Conservation (phyloP, 2,329 filamentous ascomycete species). For the Chaetomiaceae sp. region DNA sequence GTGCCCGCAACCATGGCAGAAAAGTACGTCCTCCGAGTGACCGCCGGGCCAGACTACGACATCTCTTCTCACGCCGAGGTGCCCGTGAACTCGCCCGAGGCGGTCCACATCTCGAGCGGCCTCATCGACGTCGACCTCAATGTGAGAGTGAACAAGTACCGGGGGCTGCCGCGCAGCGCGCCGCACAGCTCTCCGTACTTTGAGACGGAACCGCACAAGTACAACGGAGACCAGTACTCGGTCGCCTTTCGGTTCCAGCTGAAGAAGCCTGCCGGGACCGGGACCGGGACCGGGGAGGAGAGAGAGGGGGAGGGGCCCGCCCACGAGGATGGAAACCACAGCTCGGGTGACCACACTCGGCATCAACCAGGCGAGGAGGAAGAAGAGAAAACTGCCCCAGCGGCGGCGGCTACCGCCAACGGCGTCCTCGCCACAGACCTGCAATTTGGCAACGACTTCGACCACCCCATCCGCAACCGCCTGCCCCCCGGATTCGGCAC, state of each 20-base stretch:
- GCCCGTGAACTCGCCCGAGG: slow-evolving; percentile 65
- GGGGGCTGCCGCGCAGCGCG: slow-evolving; percentile 66
- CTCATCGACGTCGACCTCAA: slow-evolving; percentile 64
- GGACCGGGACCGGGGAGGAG: slow-evolving; percentile 15
- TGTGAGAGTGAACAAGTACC: slow-evolving; percentile 65
- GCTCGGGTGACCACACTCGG: no score
- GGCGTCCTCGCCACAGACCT: slow-evolving; percentile 67
- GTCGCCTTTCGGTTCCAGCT: slow-evolving; percentile 75
- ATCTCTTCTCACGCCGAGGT: slow-evolving; percentile 66
- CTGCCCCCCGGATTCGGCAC: slow-evolving; percentile 83
- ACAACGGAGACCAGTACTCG: slow-evolving; percentile 73
- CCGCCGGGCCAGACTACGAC: slow-evolving; percentile 75
- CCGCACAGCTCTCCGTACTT: slow-evolving; percentile 76
- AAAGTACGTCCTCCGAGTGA: slow-evolving; percentile 76
- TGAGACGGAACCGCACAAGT: slow-evolving; percentile 59
- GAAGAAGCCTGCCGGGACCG: slow-evolving; percentile 39
- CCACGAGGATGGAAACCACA: no score
- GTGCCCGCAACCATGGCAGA: slow-evolving; percentile 47
- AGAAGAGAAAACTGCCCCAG: slow-evolving; percentile 17
- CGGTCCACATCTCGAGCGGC: slow-evolving; percentile 58
- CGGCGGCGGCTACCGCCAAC: neutral
- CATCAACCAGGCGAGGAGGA: no score
- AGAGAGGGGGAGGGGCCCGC: slow-evolving; percentile 13
- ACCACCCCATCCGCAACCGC: slow-evolving; percentile 79
- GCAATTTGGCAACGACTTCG: slow-evolving; percentile 94